A percentile compares a stretch with the other conserved stretches of the same genome.
phyloP scores from a whole-genome alignment of 805 yeast species.

The Schizosaccharomyces japonicus region DNA sequence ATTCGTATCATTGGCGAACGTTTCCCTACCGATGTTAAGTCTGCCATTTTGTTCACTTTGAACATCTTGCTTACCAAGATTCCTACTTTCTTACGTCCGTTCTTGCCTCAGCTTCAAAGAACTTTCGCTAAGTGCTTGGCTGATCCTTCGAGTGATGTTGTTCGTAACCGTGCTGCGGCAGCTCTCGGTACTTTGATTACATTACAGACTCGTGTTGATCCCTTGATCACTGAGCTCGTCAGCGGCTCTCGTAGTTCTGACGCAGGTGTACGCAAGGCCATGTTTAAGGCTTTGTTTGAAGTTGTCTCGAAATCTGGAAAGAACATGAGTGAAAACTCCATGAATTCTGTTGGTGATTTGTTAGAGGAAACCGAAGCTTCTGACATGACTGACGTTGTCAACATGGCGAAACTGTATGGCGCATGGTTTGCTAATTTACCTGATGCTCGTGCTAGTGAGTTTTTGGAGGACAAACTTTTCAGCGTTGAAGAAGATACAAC shows the following conservation, averaged over 20 bases:
- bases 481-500: not conserved
- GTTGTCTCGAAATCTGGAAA: conserved; percentile 60
- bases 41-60: conserved; percentile 75
- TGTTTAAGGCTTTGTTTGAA: conserved; percentile 63
- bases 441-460: not conserved
- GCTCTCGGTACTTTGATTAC: conserved; percentile 73
- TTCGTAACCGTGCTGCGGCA: conserved; percentile 64
- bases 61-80: conserved; percentile 55
- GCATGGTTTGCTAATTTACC: not conserved
- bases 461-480: not conserved
- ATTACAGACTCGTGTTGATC: conserved; percentile 83
- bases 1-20: conserved; percentile 96
- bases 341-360: conserved; percentile 39
- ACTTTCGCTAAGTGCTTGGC: conserved; percentile 81
- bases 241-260: conserved; percentile 24
- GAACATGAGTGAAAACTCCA: conserved; percentile 52
- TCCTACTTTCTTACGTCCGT: conserved; percentile 80
- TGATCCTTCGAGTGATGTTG: conserved; percentile 42
- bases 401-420: not conserved
- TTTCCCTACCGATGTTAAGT: conserved; percentile 70
- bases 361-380: conserved; percentile 42
- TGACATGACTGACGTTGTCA: conserved; percentile 21
- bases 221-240: conserved; percentile 63
- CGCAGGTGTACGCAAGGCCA: conserved; percentile 56
- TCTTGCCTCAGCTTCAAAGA: conserved; percentile 89